phyloP scores from a whole-genome alignment of 2,329 filamentous ascomycete species.

The Xenoacremonium recifei region DNA sequence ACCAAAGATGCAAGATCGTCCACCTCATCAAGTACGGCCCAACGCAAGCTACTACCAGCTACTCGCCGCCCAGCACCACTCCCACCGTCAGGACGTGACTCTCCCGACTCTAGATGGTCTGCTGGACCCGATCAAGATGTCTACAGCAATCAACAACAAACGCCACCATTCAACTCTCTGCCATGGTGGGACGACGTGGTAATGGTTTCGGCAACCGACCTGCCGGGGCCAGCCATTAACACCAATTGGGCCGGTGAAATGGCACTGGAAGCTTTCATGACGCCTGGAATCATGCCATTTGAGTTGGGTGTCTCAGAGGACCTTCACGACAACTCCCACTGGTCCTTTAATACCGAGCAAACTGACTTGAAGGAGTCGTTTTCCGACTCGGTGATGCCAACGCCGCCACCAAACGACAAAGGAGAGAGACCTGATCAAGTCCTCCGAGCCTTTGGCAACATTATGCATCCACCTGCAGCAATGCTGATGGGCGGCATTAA shows the following conservation, averaged over 20 bases:
- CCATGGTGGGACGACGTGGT: constrained; percentile 3
- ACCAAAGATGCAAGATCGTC: background rate
- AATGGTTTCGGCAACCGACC: constrained; percentile 1
- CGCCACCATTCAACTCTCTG: constrained; percentile 3
- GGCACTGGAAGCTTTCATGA: no score
- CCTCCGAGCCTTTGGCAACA: constrained; percentile 3
- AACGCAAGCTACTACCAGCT: background rate
- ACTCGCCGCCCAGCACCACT: no score
- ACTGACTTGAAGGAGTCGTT: constrained; percentile 1
- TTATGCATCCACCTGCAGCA: constrained; percentile 7
- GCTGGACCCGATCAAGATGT: background rate
- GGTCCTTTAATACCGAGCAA: background rate
- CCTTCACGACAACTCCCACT: background rate
- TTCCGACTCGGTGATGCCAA: constrained; percentile 1
- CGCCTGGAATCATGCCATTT: no score
- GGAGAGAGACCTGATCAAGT: background rate
- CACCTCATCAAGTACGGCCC: background rate
- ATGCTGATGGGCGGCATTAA: constrained; percentile 9
- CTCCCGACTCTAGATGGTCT: background rate
- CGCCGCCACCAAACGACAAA: background rate
- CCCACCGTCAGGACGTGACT: no score
- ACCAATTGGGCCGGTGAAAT: background rate
- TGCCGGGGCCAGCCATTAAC: constrained; percentile 3
- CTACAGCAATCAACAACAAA: background rate
- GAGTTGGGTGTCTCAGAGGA: no score